These are phyloP conservation scores for Coemansia sp. DNA, from an alignment of 192 early-diverging fungal genomes.

Conservation along the genomic window DNA sequence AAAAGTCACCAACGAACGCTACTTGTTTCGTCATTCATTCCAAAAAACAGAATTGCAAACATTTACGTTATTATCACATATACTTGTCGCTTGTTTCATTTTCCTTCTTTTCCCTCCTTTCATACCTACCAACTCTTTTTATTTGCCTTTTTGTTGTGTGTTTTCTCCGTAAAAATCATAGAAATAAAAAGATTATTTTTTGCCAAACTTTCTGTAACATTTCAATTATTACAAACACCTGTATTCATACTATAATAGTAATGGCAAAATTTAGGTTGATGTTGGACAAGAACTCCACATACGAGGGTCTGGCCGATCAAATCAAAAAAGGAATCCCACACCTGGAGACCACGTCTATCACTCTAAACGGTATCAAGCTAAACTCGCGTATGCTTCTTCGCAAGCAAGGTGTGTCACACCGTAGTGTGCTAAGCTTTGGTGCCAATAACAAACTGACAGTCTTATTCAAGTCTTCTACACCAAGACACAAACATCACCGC, in stretches of 20 bases:
- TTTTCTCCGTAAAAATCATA: too few relatives aligned
- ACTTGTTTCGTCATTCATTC: background rate
- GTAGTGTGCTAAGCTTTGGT: slow-evolving; percentile 6
- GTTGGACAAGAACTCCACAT: slow-evolving; percentile 5
- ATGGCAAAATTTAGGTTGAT: slow-evolving; percentile 8
- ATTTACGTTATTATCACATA: too few relatives aligned
- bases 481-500: background rate
- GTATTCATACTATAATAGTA: background rate
- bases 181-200: background rate
- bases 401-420: slow-evolving; percentile 7
- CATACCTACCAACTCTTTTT: background rate
- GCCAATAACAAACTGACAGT: slow-evolving; percentile 3
- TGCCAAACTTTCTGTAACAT: background rate
- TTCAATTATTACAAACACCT: background rate
- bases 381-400: slow-evolving; percentile 9
- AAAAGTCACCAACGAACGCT: background rate
- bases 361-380: background rate
- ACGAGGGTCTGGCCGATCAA: slow-evolving; percentile 5
- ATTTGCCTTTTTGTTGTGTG: too few relatives aligned
- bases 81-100: background rate
- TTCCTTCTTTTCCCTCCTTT: background rate
- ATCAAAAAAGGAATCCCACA: slow-evolving; percentile 9
- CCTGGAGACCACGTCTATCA: background rate
- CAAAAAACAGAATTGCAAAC: background rate
- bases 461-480: background rate